Percentiles rank a stretch among this genome's conserved stretches.
These are phyloP conservation scores for Ophiostoma angusticollis DNA, from an alignment of 2,329 filamentous ascomycete genomes.

Conservation along the genomic window DNA sequence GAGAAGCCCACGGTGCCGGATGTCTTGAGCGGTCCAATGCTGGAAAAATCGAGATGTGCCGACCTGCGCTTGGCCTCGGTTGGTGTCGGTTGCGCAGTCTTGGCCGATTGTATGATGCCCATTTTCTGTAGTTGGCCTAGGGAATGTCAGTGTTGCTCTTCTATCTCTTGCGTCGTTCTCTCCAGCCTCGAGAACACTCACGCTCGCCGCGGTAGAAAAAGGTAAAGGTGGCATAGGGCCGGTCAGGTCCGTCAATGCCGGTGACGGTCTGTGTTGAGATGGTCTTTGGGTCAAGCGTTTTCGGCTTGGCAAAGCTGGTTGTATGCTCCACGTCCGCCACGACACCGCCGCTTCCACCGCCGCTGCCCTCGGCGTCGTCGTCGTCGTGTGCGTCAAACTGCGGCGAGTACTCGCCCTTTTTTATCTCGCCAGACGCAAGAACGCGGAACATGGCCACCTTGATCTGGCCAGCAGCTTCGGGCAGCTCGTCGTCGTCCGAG, in stretches of 20 bases:
- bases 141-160: too few species aligned
- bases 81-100: conserved; percentile 48
- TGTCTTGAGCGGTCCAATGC: conserved; percentile 69
- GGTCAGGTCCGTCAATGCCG: conserved; percentile 88
- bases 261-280: conserved; percentile 99
- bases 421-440: conserved; percentile 89
- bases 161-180: too few species aligned
- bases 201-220: conserved; percentile 95
- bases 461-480: conserved; percentile 92
- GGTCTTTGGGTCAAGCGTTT: conserved; percentile 87
- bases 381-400: conserved; percentile 96
- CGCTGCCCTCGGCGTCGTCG: conserved; percentile 46
- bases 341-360: conserved; percentile 40
- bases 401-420: conserved; percentile 93
- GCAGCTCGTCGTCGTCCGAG: conserved; percentile 67
- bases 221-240: conserved; percentile 92
- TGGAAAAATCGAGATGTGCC: conserved; percentile 72
- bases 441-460: conserved; percentile 96
- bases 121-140: conserved; percentile 97
- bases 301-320: conserved; percentile 93
- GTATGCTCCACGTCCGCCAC: conserved; percentile 89
- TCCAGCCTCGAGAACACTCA: conserved; percentile 42
- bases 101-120: conserved; percentile 65
- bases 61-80: conserved; percentile 64
- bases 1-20: conserved; percentile 85